Conservation (phyloP, 306 rosid species). For the Vigna radiata region DNA sequence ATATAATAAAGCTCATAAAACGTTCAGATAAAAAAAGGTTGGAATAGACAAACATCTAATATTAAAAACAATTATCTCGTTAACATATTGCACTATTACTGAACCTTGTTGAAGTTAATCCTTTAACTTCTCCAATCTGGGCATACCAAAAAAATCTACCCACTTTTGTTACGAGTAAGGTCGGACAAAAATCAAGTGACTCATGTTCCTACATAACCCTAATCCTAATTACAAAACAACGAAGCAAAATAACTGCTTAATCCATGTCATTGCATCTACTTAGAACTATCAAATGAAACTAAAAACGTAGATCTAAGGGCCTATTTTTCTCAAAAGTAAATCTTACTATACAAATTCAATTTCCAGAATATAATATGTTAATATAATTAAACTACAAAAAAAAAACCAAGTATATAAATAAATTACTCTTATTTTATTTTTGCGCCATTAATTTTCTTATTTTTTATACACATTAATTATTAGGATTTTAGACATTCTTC, state of each 20-base stretch:
- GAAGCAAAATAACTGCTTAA: constrained; percentile 24
- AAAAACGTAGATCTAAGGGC: background rate
- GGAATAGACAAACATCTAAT: constrained; percentile 17
- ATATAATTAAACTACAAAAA: background rate
- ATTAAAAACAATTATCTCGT: constrained; percentile 9
- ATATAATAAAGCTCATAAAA: constrained; percentile 38
- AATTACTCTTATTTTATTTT: background rate
- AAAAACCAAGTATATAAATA: background rate
- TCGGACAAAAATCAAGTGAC: background rate
- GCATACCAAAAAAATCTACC: constrained; percentile 12
- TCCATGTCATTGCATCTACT: constrained; percentile 8
- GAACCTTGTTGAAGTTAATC: constrained; percentile 24
- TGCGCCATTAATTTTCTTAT: background rate
- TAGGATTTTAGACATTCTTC: background rate
- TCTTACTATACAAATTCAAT: background rate
- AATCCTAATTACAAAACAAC: constrained; percentile 16
- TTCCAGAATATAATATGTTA: background rate
- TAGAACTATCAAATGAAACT: constrained; percentile 3
- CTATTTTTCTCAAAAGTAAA: background rate
- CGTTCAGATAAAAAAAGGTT: background rate
- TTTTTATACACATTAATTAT: background rate
- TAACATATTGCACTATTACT: constrained; percentile 10
- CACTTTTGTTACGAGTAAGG: background rate
- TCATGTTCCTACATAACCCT: constrained; percentile 9
- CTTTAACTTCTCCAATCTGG: constrained; percentile 15